phyloP scores from a whole-genome alignment of 345 rosid species.

The Arabidopsis suecica region DNA sequence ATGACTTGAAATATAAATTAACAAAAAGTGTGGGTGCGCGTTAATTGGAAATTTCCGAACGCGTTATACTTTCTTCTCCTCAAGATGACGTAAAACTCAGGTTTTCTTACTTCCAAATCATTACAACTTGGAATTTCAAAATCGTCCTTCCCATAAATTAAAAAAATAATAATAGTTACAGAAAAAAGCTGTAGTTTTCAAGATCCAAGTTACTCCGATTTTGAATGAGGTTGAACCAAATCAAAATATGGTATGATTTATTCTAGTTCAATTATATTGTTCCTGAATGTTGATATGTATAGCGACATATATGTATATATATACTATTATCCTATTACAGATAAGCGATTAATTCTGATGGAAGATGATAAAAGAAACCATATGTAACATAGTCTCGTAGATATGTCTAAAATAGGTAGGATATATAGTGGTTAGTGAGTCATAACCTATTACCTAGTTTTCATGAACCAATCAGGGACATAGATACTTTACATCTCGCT shows the following conservation, averaged over 20 bases:
- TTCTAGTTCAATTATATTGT: background rate
- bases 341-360: background rate
- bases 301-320: background rate
- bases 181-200: background rate
- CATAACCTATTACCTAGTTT: constrained; percentile 46
- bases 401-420: background rate
- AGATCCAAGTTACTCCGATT: background rate
- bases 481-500: constrained; percentile 35
- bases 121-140: constrained; percentile 29
- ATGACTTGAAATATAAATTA: background rate
- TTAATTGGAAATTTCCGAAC: constrained; percentile 1
- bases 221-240: constrained; percentile 16
- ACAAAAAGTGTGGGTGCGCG: background rate
- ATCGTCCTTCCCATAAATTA: background rate
- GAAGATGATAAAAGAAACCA: constrained; percentile 5
- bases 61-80: constrained; percentile 20
- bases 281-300: background rate
- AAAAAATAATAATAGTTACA: background rate
- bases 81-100: constrained; percentile 14
- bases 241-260: background rate
- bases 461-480: constrained; percentile 41
- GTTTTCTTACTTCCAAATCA: constrained; percentile 34
- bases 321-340: background rate
- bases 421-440: constrained; percentile 45
- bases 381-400: constrained; percentile 6